Evolutionary conservation across 129 eudicot genomes (phyloP), one percentile per base, ranked within the genome.

Genomic region (Rutidosis leptorrhynchoides): DNA sequence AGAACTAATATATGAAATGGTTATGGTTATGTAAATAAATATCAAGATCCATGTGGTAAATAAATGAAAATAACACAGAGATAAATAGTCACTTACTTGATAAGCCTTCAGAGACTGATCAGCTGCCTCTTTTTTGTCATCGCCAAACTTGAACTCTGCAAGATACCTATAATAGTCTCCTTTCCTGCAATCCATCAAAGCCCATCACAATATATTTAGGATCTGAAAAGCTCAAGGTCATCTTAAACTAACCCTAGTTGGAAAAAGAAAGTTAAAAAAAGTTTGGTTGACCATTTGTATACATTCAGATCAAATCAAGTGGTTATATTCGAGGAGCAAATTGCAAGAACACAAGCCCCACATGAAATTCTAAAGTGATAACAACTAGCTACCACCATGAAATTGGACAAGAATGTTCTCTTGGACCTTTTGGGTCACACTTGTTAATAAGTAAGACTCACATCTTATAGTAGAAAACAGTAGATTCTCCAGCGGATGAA

Each of bases 401-500:
- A 30, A 52, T 23, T 29, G 52, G 12, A 62, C 52, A 77, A 45
- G 43, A 64, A 57, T 57, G 68, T 56, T 64, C 49, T 64, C n/a
- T n/a, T n/a, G n/a, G n/a, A n/a, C n/a, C n/a, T n/a, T 75, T 12
- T 35, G 20, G 17, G 8, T 58, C 37, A 35, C 10, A 21, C 28
- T 29, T 58, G 10, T 32, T 42, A 10, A 58, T 58, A 53, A 1
- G 43, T 28, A 70, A 28, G 9, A 76, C 80, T 65, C 62, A 83
- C 88, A 83, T 83, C 62, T 83, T 83, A 64, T 83, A 80, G 83
- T 72, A 83, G 74, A 83, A 83, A 27, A 83, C 88, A 65, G 88
- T 80, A 9, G 88, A 83, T 63, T 83, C 88, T 63, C 81, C 82
- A 32, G 82, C 84, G n/a, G 84, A 53, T 26, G 77, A 80, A 29